A percentile compares a stretch with the other conserved stretches of the same genome.
Evolutionary conservation across 352 stramenopile species (phyloP).

Genomic region (Phytopythium oedochilum): DNA sequence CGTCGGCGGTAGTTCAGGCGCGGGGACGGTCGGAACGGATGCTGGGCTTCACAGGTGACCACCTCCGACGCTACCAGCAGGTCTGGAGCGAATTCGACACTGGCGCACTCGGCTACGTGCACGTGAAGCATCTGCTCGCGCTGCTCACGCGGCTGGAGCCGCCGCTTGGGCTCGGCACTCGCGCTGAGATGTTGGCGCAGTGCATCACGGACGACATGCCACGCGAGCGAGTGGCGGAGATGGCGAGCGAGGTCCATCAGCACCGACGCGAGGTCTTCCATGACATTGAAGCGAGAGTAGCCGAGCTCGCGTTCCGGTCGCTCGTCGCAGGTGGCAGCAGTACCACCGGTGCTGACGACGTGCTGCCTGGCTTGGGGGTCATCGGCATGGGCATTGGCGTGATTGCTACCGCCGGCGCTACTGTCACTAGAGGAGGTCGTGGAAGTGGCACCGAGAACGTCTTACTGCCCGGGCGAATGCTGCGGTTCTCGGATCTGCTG

Average conservation of each 20-base stretch:
- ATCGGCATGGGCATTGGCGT: conserved; percentile 9
- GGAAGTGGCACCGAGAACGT: background rate
- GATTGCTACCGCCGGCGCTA: conserved; percentile 4
- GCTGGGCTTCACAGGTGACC: conserved; percentile 52
- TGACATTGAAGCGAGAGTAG: conserved; percentile 64
- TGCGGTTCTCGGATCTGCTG: conserved; percentile 70
- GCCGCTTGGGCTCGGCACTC: conserved; percentile 49
- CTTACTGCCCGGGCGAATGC: conserved; percentile 52
- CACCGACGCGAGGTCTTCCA: conserved; percentile 52
- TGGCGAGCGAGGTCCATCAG: conserved; percentile 33
- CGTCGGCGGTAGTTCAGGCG: conserved; percentile 52
- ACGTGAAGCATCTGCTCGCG: conserved; percentile 56
- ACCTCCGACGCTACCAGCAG: conserved; percentile 60
- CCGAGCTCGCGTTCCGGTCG: conserved; percentile 56
- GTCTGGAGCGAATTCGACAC: conserved; percentile 78
- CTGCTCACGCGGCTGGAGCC: conserved; percentile 46
- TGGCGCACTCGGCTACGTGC: conserved; percentile 65
- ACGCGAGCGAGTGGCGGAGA: conserved; percentile 12
- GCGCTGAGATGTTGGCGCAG: conserved; percentile 30
- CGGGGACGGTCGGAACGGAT: conserved; percentile 49
- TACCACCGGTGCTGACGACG: conserved; percentile 32
- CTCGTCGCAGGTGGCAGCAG: conserved; percentile 58
- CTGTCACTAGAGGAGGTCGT: background rate
- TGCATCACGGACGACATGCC: conserved; percentile 32
- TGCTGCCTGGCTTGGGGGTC: background rate